phyloP scores from a whole-genome alignment of 2,329 filamentous ascomycete species.

The Colletotrichum higginsianum region DNA sequence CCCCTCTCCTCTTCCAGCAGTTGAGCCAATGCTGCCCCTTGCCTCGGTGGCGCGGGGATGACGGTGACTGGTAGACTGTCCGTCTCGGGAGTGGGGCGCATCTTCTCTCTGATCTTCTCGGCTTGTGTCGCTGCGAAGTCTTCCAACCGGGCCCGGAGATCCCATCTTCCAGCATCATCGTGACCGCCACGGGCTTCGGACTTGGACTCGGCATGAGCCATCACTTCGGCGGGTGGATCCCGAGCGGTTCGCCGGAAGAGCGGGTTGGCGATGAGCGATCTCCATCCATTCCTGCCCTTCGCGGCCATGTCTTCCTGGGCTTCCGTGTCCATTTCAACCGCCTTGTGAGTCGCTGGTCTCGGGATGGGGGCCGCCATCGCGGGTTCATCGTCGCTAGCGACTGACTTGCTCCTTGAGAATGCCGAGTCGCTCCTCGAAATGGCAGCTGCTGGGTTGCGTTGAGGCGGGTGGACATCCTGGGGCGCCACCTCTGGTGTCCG shows the following conservation, averaged over 20 bases:
- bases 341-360: conserved; percentile 31
- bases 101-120: conserved; percentile 70
- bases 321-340: conserved; percentile 47
- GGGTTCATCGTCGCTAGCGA: conserved; percentile 46
- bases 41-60: conserved; percentile 74
- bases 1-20: conserved; percentile 69
- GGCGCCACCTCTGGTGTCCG: conserved; percentile 23
- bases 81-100: conserved; percentile 68
- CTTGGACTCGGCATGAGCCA: conserved; percentile 26
- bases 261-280: conserved; percentile 49
- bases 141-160: conserved; percentile 70
- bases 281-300: conserved; percentile 47
- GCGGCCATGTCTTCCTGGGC: conserved; percentile 44
- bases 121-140: conserved; percentile 74
- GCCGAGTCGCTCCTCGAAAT: conserved; percentile 29
- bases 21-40: conserved; percentile 69
- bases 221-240: conserved; percentile 34
- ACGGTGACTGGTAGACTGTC: conserved; percentile 71
- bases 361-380: conserved; percentile 40
- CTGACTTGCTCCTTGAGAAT: conserved; percentile 23
- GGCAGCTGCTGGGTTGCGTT: conserved; percentile 19
- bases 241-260: conserved; percentile 48
- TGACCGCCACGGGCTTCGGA: conserved; percentile 44
- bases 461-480: conserved; percentile 30
- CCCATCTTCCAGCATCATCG: conserved; percentile 62